Evolutionary conservation across 495 filamentous ascomycete genomes (phyloP), one percentile per base, ranked within the genome.

Genomic region (Letharia lupina): DNA sequence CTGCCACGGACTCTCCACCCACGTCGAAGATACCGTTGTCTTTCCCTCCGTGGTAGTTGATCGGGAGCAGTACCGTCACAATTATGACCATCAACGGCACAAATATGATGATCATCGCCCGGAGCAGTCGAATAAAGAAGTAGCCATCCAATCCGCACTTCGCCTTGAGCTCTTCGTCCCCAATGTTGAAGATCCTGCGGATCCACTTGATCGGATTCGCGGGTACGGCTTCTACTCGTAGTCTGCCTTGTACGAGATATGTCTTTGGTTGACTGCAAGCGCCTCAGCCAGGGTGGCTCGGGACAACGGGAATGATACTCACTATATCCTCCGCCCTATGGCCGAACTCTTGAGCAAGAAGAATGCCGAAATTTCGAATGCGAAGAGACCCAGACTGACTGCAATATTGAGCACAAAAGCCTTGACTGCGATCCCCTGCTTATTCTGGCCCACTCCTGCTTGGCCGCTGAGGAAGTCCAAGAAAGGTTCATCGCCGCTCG

Each of bases 111-210:
- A 71, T 52, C 61, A 71, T 65, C 42, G 70, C 67, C 12, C 70
- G 65, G 37, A 71, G 58, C 58, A 71, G 60, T 28, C 67, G 70
- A 61, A 71, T 68, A 58, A 71, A 71, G 62, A 71, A 71, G 58
- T 71, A 71, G 12, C 70, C 70, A 61, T 71, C 70, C 39, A 71
- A 62, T 16, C 70, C 70, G 35, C 70, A 71, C 56, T 71, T 71
- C 8, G 28, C 37, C 50, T 61, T 68, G 10, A 71, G 65, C 58
- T 69, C 67, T 52, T 71, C 65, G n/a, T 71, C 70, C 23, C 62
- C 60, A 23, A 71, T 61, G 50, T 35, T 65, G 54, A 69, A 69
- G 57, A 71, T 71, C 42, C 67, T 62, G 39, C 62, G 65, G 23
- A 71, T 45, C 70, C 70, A 71, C 62, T 35, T 69, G 62, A 71